phyloP scores from a whole-genome alignment of 257 asterid genomes.

The Leonotis leonurus region DNA sequence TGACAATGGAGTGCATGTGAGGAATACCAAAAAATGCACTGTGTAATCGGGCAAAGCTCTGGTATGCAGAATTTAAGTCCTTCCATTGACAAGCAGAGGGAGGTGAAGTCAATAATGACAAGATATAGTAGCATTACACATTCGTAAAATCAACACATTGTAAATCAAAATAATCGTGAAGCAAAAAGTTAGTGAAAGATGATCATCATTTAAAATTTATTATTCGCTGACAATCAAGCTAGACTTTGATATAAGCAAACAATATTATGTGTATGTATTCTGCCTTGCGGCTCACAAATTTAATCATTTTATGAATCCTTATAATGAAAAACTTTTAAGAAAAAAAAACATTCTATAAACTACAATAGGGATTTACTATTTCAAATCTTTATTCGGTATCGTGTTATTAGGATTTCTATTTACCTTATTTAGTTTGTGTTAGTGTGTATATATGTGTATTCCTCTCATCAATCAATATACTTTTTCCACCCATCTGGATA shows the following conservation, averaged over 20 bases:
- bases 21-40: constrained; percentile 92
- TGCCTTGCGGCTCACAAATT: background rate
- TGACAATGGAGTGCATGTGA: constrained; percentile 82
- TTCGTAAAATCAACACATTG: constrained; percentile 3
- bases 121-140: background rate
- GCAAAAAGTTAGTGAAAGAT: background rate
- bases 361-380: background rate
- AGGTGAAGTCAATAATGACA: background rate
- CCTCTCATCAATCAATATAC: too few relatives aligned
- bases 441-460: too few relatives aligned
- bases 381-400: too few relatives aligned
- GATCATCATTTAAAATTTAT: background rate
- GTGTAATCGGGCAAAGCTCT: constrained; percentile 86
- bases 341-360: background rate
- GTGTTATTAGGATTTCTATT: too few relatives aligned
- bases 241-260: background rate
- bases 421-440: too few relatives aligned
- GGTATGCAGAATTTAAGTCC: constrained; percentile 95
- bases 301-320: background rate
- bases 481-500: too few relatives aligned
- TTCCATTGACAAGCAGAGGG: constrained; percentile 24
- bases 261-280: background rate
- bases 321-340: background rate
- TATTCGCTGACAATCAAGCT: background rate
- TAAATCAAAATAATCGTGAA: background rate